phyloP scores from a whole-genome alignment of 1,284 basidiomycete genomes.

The Microbotryum scabiosae region DNA sequence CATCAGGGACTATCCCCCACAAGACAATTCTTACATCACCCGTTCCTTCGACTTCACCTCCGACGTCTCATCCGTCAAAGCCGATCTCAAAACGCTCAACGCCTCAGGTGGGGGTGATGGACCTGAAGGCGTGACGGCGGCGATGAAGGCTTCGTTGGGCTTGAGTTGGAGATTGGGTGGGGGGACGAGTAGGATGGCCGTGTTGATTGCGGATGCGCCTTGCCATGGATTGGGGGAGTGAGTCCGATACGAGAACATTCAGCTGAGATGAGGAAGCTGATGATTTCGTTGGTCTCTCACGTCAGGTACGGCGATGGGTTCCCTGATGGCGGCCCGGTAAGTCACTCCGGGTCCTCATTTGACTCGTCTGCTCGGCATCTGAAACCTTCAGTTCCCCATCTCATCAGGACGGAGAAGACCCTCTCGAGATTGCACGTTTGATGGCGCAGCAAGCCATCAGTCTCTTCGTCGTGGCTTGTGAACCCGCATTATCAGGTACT shows the following conservation, averaged over 20 bases:
- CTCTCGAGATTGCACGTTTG: slow-evolving; percentile 69
- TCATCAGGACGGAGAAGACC: slow-evolving; percentile 57
- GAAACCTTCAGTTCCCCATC: no score
- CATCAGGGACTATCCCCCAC: slow-evolving; percentile 76
- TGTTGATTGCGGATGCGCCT: slow-evolving; percentile 79
- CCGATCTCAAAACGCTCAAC: slow-evolving; percentile 71
- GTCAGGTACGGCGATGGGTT: slow-evolving; percentile 64
- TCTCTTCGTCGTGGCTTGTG: slow-evolving; percentile 93
- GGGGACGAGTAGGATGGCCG: slow-evolving; percentile 78
- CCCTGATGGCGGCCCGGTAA: slow-evolving; percentile 39
- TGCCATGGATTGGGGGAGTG: slow-evolving; percentile 86
- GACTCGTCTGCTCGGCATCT: no score
- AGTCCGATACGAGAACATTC: background rate
- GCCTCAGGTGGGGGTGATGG: slow-evolving; percentile 96
- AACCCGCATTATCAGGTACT: slow-evolving; percentile 92
- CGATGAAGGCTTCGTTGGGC: slow-evolving; percentile 67
- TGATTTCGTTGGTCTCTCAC: background rate
- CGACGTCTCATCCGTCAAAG: slow-evolving; percentile 77
- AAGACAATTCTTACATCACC: slow-evolving; percentile 74
- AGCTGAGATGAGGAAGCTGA: background rate
- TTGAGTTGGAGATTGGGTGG: slow-evolving; percentile 73
- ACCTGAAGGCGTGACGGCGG: slow-evolving; percentile 94
- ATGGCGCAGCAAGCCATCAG: slow-evolving; percentile 91
- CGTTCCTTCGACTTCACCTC: slow-evolving; percentile 93
- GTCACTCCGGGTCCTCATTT: background rate